These are phyloP conservation scores for Cutaneotrichosporon cavernicola DNA, from an alignment of 1,284 basidiomycete species.

Conservation along the genomic window DNA sequence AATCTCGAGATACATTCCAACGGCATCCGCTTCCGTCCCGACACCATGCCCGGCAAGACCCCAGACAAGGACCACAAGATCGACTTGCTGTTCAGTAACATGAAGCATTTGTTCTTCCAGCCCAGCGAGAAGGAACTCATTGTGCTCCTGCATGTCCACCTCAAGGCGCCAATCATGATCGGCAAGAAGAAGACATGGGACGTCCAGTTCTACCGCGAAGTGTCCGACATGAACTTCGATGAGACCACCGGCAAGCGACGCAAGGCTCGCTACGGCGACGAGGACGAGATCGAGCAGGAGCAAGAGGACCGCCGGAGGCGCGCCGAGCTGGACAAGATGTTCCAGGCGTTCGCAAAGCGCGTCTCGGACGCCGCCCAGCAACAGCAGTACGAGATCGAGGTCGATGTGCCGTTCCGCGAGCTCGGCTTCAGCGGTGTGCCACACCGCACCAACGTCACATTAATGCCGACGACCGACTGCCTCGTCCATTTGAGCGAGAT, in stretches of 20 bases:
- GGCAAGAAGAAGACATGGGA: slow-evolving; percentile 98
- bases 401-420: slow-evolving; percentile 96
- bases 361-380: slow-evolving; percentile 75
- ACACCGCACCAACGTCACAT: slow-evolving; percentile 86
- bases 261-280: slow-evolving; percentile 95
- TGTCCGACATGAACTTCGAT: slow-evolving; percentile 95
- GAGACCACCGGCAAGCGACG: slow-evolving; percentile 93
- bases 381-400: slow-evolving; percentile 75
- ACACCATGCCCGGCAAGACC: slow-evolving; percentile 67
- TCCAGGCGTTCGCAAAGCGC: slow-evolving; percentile 90
- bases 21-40: slow-evolving; percentile 87
- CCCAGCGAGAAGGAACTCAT: slow-evolving; percentile 96
- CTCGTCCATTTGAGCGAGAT: slow-evolving; percentile 92
- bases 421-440: slow-evolving; percentile 97
- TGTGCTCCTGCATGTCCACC: slow-evolving; percentile 90
- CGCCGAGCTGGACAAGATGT: slow-evolving; percentile 88
- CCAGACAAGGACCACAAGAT: slow-evolving; percentile 52
- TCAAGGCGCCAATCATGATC: slow-evolving; percentile 96
- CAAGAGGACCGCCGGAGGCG: slow-evolving; percentile 91
- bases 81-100: slow-evolving; percentile 92
- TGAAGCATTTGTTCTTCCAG: slow-evolving; percentile 99
- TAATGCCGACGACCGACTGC: slow-evolving; percentile 97
- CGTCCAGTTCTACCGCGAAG: slow-evolving; percentile 98
- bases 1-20: slow-evolving; percentile 98
- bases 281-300: slow-evolving; percentile 98